phyloP scores from a whole-genome alignment of 2,329 filamentous ascomycete genomes.

The Tolypocladium endophyticum region DNA sequence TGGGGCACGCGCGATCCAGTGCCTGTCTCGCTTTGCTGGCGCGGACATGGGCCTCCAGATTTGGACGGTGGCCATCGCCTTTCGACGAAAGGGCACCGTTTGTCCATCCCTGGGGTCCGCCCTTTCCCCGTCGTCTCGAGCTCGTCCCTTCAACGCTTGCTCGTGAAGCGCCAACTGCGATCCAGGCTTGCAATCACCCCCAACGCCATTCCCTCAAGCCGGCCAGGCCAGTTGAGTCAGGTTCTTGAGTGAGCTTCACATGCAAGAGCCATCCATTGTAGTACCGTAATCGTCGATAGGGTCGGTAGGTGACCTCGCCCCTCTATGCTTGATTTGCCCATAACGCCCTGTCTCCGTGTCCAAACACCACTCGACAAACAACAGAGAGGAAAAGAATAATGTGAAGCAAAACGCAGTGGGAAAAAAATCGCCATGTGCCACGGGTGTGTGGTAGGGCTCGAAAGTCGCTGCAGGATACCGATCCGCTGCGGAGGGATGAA shows the following conservation, averaged over 20 bases:
- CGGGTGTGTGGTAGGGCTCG: not conserved
- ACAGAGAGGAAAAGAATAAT: constrained; percentile 1
- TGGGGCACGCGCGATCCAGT: not conserved
- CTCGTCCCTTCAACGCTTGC: not conserved
- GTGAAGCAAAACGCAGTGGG: not conserved
- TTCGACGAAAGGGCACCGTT: not conserved
- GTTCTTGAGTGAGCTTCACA: not conserved
- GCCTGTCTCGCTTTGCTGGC: not conserved
- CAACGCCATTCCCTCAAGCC: not conserved
- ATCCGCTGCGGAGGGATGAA: not conserved
- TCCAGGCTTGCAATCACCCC: not conserved
- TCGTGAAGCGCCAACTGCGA: not conserved
- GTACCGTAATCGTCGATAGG: not conserved
- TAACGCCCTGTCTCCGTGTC: constrained; percentile 6
- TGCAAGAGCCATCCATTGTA: constrained; percentile 1
- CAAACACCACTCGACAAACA: constrained; percentile 1
- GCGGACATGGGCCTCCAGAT: not conserved
- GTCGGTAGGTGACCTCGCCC: constrained; percentile 1
- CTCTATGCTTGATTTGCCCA: constrained; percentile 6
- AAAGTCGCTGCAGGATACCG: not conserved
- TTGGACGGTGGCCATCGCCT: not conserved
- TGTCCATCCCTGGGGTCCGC: not conserved
- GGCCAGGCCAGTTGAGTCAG: not conserved
- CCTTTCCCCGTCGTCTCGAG: not conserved
- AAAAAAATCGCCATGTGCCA: not conserved